Base-by-base conservation (phyloP, 2,329 filamentous ascomycete genomes). In the Exserohilum turcica region DNA sequence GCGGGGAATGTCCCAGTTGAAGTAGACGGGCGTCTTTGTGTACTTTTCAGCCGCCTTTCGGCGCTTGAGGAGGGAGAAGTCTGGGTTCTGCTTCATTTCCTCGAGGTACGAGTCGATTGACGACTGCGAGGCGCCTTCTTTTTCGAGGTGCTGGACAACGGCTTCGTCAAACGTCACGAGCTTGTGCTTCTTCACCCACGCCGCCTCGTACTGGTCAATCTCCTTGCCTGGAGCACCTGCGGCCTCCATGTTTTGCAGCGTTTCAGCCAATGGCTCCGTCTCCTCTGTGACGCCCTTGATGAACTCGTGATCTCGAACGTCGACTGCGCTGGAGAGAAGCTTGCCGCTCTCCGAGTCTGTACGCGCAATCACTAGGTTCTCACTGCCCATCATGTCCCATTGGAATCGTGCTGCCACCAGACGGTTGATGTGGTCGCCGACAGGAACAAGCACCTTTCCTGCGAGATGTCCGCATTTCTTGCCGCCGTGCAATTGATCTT, bases 391-490 rank as follows among this genome's bases (percentile, higher is more conserved):
- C 65, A 97, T 82, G 69, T 99, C 94, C 93, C 93, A 99, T 72
- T 99, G 94, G 79, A 96, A 97, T 54, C 94, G 87, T 3, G 93
- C 87, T 1, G 94, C 92, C 16, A 92, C 87, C 4, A 99, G 85
- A 24, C 94, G 88, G 78, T 96, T 97, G 80, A 97, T 96, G 79
- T 99, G 94, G 74, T 97, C 94, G 56, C 92, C 90, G 0, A 92
- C 86, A 0, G 94, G 93, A 2, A 97, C 94, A 7, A 99, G 81
- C 1, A 97, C 94, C 75, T 97, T 99, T 63, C 94, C 94, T 0
- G 94, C 94, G 56, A 97, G 80, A 77, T 99, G 94, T 13, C 94
- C 94, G 71, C 94, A 99, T 78, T 97, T 99, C 82, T 99, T 99
- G 56, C 94, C 94, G 37, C 94, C 94, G 72, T 97, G 94, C 40